Evolutionary conservation across 768 basidiomycete genomes (phyloP).

Genomic region (Filobasidium wieringae): DNA sequence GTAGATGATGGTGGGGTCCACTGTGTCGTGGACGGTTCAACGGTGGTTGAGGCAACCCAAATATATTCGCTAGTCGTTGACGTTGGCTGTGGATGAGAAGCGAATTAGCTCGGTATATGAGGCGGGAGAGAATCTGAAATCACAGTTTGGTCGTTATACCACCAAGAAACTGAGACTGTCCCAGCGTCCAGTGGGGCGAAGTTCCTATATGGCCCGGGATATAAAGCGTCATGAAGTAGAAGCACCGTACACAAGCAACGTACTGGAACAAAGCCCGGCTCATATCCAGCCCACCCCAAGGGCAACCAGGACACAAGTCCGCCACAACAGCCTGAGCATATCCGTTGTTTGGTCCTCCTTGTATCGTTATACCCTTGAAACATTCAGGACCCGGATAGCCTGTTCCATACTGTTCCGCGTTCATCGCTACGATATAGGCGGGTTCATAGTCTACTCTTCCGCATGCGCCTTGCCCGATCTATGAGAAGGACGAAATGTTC

Average conservation of each 20-base stretch:
- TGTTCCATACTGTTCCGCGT: slow-evolving; percentile 45
- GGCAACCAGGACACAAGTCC: slow-evolving; percentile 43
- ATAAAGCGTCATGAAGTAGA: background rate
- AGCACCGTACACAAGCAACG: background rate
- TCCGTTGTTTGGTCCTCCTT: slow-evolving; percentile 43
- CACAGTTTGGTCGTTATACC: slow-evolving; percentile 12
- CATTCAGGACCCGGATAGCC: slow-evolving; percentile 57
- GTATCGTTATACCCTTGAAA: slow-evolving; percentile 50
- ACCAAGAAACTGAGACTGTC: slow-evolving; percentile 10
- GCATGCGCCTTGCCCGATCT: slow-evolving; percentile 9
- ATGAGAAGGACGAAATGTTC: background rate
- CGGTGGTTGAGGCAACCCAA: no score
- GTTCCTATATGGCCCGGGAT: background rate
- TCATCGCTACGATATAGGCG: slow-evolving; percentile 11
- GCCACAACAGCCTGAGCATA: slow-evolving; percentile 48
- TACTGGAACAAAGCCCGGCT: slow-evolving; percentile 12
- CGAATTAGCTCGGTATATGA: slow-evolving; percentile 9
- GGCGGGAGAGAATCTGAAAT: no score
- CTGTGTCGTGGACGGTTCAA: no score
- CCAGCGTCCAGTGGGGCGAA: slow-evolving; percentile 10
- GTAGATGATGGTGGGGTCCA: no score
- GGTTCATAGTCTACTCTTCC: slow-evolving; percentile 11
- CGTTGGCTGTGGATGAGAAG: background rate
- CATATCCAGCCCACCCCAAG: slow-evolving; percentile 16
- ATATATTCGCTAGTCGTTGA: no score